Evolutionary conservation across 2,329 filamentous ascomycete species (phyloP).

Genomic region (Chaetomium sp.): DNA sequence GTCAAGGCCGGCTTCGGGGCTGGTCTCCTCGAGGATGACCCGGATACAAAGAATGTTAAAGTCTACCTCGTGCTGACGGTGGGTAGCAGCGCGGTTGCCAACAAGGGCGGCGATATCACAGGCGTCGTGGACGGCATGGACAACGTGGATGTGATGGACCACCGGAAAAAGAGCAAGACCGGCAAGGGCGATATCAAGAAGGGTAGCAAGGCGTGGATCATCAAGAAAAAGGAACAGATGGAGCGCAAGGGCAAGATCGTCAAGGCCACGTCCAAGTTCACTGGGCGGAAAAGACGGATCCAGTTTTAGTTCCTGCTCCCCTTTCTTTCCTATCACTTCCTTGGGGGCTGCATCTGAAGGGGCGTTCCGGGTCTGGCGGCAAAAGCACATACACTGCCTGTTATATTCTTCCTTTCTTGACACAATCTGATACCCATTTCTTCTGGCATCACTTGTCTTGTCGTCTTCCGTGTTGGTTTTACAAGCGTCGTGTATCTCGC

Average conservation of each 20-base stretch:
- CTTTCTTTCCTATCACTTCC: slow-evolving; percentile 7
- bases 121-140: slow-evolving; percentile 89
- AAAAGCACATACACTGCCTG: slow-evolving; percentile 16
- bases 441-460: background rate
- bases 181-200: slow-evolving; percentile 66
- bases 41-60: slow-evolving; percentile 94
- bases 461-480: background rate
- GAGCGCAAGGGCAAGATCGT: slow-evolving; percentile 92
- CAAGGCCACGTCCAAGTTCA: slow-evolving; percentile 90
- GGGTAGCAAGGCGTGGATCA: slow-evolving; percentile 81
- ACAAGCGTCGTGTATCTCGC: background rate
- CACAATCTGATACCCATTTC: slow-evolving; percentile 33
- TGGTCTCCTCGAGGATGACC: slow-evolving; percentile 91
- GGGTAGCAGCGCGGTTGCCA: slow-evolving; percentile 59
- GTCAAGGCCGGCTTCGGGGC: slow-evolving; percentile 95
- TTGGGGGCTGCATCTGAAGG: slow-evolving; percentile 22
- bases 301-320: slow-evolving; percentile 62
- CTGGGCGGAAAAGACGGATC: slow-evolving; percentile 79
- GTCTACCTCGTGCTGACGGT: slow-evolving; percentile 94
- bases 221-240: slow-evolving; percentile 90
- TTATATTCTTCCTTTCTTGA: slow-evolving; percentile 16
- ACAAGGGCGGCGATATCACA: slow-evolving; percentile 76
- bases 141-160: slow-evolving; percentile 78
- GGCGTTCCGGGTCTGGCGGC: slow-evolving; percentile 27
- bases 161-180: slow-evolving; percentile 55